A percentile compares a stretch with the other conserved stretches of the same genome.
Conservation (phyloP, 2,329 filamentous ascomycete species). For the Ambrosiella xylebori region DNA sequence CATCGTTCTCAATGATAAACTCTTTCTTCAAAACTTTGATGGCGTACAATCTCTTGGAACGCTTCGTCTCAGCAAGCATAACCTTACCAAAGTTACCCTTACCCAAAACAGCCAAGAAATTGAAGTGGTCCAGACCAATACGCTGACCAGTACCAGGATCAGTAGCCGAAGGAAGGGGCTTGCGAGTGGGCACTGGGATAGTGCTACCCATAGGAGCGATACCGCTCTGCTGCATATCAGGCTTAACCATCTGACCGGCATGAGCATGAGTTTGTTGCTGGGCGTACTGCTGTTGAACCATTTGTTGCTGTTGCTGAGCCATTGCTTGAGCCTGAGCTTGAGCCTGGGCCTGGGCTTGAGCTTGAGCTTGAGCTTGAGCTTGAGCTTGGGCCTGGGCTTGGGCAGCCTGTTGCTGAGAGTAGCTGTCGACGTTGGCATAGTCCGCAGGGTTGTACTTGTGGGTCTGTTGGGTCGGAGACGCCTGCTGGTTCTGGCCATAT, state of each 20-base stretch:
- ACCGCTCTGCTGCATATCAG: constrained; percentile 17
- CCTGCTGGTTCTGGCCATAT: constrained; percentile 19
- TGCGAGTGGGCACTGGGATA: constrained; percentile 22
- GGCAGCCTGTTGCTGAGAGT: constrained; percentile 19
- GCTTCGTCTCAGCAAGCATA: constrained; percentile 97
- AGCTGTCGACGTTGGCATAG: constrained; percentile 45
- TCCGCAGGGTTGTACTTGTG: constrained; percentile 61
- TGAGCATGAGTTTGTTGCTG: constrained; percentile 16
- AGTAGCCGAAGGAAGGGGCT: constrained; percentile 53
- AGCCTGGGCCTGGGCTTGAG: constrained; percentile 21
- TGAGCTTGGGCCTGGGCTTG: constrained; percentile 22
- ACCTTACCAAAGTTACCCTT: constrained; percentile 99
- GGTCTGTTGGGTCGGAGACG: constrained; percentile 21
- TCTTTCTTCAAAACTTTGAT: constrained; percentile 99
- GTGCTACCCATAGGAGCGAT: constrained; percentile 18
- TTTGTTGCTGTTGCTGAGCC: constrained; percentile 1
- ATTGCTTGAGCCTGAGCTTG: constrained; percentile 22
- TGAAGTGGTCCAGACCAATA: constrained; percentile 96
- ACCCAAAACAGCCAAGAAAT: constrained; percentile 92
- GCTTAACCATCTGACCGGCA: constrained; percentile 21
- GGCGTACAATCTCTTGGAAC: constrained; percentile 77
- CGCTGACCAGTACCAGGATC: constrained; percentile 59
- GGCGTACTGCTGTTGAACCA: constrained; percentile 16
- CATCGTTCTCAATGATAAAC: constrained; percentile 98
- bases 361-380: constrained; percentile 15